Base-by-base conservation (phyloP, 1,139 yeast genomes). In the Scheffersomyces quercinus region DNA sequence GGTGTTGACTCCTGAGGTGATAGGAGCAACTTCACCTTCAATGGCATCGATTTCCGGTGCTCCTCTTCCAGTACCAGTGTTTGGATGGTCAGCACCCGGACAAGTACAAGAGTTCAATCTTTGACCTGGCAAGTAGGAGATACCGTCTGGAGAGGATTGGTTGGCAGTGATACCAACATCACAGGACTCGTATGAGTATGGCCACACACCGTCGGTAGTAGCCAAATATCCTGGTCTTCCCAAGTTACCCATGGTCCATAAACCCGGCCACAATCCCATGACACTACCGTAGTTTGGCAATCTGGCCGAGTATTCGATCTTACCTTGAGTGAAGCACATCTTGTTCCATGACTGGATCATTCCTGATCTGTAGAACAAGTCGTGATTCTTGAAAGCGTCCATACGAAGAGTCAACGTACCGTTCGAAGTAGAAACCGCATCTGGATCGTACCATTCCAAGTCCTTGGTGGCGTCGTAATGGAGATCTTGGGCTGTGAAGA, bases 161-260 rank as follows among this genome's bases (percentile, higher is more conserved):
- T 88, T 88, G n/a, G 95, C 85, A 8, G 96, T 87, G 48, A 88
- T 88, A 49, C 96, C 96, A 5, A 88, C 88, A 70, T 88, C 96
- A 68, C 96, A 88, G 14, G 79, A 65, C 35, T 82, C 81, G 60
- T 88, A 88, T n/a, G 89, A 74, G 58, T 88, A 88, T 3, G 96
- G 96, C 96, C 96, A 88, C 11, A 86, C 84, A 36, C 96, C 96
- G 37, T 87, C 93, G 3, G 95, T 79, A 7, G 88, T 65, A 3
- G 91, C 90, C 59, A 81, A 61, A 60, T 77, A 88, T 10, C 96
- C 96, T 0, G 96, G 89, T 53, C 96, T 77, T 28, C 87, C 96
- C 46, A 88, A 69, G 56, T 88, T 88, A 38, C 96, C 96, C 76
- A 88, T 74, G 2, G 93, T 77, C 96, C 96, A 88, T 44, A 87